Evolutionary conservation across 495 filamentous ascomycete species (phyloP), one percentile per base, ranked within the genome.

Genomic region (Echria macrotheca): DNA sequence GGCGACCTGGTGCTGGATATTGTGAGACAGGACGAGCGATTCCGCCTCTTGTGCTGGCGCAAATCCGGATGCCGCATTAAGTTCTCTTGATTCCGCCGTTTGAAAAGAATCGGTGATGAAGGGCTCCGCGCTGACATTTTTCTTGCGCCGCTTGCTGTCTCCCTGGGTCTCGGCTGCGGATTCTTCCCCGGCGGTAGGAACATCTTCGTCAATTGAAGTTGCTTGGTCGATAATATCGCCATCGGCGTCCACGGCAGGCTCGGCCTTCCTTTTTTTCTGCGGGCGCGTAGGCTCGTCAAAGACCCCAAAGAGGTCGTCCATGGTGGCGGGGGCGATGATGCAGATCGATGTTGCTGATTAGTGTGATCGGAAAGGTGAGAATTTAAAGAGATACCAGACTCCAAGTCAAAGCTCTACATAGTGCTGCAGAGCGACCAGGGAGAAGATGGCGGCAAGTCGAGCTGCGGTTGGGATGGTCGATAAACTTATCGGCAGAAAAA

Each of bases 1-100:
- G 21, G 93, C 88, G 51, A 96, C 93, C 69, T 98, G 91, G 78
- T 98, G 93, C 62, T 94, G 89, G 54, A 98, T 91, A 72, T 98
- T 95, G 71, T 97, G 94, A 12, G 87, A 90, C 18, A 98, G 69
- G 19, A 91, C 80, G 37, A 98, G 80, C 14, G 87, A 80, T 24
- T 67, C 65, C 14, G 42, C 54, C 40, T 66, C 84, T 49, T 83
- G 72, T n/a, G 75, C 67, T 9, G 76, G 69, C 55, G 89, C 86
- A 26, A 96, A 79, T n/a, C 90, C 91, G 45, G 83, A 81, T 5
- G 87, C 84, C 4, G 81, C 85, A 25, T 83, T 85, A 23, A 96
- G 79, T 64, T 98, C 88, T 69, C 89, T 74, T 33, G 91, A 91
- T 67, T 95, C 85, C 60, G 89, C 89, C n/a, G 94, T 96, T 68